A percentile compares a stretch with the other conserved stretches of the same genome.
phyloP scores from a whole-genome alignment of 768 basidiomycete species.

The Phanerodontia chrysosporium region DNA sequence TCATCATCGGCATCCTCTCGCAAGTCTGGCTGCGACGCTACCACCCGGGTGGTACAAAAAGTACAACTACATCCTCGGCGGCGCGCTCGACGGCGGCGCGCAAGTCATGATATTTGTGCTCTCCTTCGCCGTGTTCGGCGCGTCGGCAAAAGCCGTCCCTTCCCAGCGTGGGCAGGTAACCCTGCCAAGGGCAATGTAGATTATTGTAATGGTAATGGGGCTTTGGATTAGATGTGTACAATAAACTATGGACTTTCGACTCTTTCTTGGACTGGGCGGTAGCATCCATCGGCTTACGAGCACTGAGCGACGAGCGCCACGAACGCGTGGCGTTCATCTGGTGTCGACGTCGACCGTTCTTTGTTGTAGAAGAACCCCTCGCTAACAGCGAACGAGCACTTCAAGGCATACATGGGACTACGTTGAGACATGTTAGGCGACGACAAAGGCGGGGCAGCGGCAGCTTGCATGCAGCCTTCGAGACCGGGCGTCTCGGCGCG shows the following conservation, averaged over 20 bases:
- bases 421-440: too few species aligned
- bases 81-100: conserved; percentile 61
- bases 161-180: conserved; percentile 57
- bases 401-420: too few species aligned
- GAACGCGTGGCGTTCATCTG: too few species aligned
- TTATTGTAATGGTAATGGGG: conserved; percentile 58
- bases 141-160: conserved; percentile 42
- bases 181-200: conserved; percentile 50
- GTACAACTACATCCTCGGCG: conserved; percentile 66
- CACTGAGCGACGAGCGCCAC: too few species aligned
- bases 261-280: not conserved
- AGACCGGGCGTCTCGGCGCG: not conserved
- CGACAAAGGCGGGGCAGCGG: too few species aligned
- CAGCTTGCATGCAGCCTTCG: too few species aligned
- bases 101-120: conserved; percentile 63
- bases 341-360: too few species aligned
- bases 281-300: too few species aligned
- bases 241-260: not conserved
- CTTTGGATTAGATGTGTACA: conserved; percentile 30
- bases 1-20: conserved; percentile 40
- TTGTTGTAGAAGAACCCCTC: too few species aligned
- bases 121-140: conserved; percentile 63
- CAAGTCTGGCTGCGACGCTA: conserved; percentile 51
- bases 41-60: conserved; percentile 60
- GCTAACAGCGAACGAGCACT: too few species aligned